Percentiles rank a stretch among this genome's conserved stretches.
Evolutionary conservation across 768 basidiomycete genomes (phyloP).

Genomic region (Mrakia hoshinonis): DNA sequence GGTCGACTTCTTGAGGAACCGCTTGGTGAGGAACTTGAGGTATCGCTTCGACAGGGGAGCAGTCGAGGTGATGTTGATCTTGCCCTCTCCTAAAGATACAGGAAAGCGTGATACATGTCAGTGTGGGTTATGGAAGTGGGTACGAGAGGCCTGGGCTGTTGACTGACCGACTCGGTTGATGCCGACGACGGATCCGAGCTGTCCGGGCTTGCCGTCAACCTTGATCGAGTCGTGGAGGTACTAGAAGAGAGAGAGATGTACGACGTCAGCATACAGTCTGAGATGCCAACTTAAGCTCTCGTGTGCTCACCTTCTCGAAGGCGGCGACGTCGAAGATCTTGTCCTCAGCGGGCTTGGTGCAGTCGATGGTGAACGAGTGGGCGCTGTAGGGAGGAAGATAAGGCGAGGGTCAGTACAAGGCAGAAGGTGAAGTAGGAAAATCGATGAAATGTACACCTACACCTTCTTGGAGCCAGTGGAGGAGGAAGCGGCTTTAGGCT

Average conservation of each 20-base stretch:
- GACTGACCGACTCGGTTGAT: slow-evolving; percentile 73
- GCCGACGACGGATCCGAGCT: slow-evolving; percentile 61
- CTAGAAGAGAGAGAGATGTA: not conserved
- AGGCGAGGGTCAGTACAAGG: not conserved
- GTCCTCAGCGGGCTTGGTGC: slow-evolving; percentile 30
- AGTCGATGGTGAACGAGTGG: slow-evolving; percentile 28
- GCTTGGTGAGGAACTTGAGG: slow-evolving; percentile 30
- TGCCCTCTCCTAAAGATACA: slow-evolving; percentile 46
- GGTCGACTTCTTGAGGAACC: slow-evolving; percentile 29
- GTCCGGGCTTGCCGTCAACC: slow-evolving; percentile 40
- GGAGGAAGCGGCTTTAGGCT: slow-evolving; percentile 11
- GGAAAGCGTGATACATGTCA: not conserved
- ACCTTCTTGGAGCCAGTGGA: slow-evolving; percentile 23
- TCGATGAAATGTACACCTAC: not conserved
- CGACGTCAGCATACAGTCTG: not conserved
- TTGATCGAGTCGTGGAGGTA: slow-evolving; percentile 31
- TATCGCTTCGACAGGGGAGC: slow-evolving; percentile 69
- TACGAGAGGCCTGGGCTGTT: not conserved
- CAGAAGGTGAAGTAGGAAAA: not conserved
- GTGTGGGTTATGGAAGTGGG: not conserved
- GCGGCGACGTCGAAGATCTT: slow-evolving; percentile 29
- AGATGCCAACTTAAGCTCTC: not conserved
- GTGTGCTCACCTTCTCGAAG: slow-evolving; percentile 23
- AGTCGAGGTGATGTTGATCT: slow-evolving; percentile 73
- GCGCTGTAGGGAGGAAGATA: not conserved